phyloP scores from a whole-genome alignment of 2,329 filamentous ascomycete species.

The Pseudogymnoascus sp. region DNA sequence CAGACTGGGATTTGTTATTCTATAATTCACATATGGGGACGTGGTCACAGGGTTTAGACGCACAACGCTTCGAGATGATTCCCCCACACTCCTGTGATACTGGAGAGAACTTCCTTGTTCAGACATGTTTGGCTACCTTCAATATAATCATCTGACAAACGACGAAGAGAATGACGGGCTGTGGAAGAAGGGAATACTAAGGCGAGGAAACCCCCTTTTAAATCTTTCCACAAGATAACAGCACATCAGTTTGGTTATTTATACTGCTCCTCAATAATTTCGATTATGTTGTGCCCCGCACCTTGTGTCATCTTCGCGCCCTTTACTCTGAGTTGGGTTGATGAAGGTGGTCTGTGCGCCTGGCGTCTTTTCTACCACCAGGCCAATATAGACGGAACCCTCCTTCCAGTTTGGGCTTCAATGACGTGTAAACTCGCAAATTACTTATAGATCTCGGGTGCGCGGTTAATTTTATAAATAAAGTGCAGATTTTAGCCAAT shows the following conservation, averaged over 20 bases:
- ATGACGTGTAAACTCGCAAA: not conserved
- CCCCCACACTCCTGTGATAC: constrained; percentile 9
- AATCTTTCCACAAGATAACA: not conserved
- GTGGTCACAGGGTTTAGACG: not conserved
- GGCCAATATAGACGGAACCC: not conserved
- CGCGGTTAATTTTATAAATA: not conserved
- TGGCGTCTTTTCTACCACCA: not conserved
- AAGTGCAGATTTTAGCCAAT: too few relatives aligned
- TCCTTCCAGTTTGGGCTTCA: not conserved
- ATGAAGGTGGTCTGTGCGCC: not conserved
- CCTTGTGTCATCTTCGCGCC: not conserved
- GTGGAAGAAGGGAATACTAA: not conserved
- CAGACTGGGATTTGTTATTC: not conserved
- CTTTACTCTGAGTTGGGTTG: not conserved
- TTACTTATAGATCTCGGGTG: not conserved
- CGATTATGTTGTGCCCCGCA: not conserved
- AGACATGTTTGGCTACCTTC: not conserved
- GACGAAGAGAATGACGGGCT: not conserved
- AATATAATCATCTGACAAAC: not conserved
- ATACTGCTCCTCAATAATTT: not conserved
- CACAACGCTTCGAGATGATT: constrained; percentile 8
- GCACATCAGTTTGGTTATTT: not conserved
- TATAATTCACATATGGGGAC: not conserved
- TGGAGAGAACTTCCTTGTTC: constrained; percentile 10
- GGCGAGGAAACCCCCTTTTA: not conserved